Percentiles rank a stretch among this genome's conserved stretches.
These are phyloP conservation scores for Aureobasidium musti DNA, from an alignment of 2,329 filamentous ascomycete species.

Conservation along the genomic window DNA sequence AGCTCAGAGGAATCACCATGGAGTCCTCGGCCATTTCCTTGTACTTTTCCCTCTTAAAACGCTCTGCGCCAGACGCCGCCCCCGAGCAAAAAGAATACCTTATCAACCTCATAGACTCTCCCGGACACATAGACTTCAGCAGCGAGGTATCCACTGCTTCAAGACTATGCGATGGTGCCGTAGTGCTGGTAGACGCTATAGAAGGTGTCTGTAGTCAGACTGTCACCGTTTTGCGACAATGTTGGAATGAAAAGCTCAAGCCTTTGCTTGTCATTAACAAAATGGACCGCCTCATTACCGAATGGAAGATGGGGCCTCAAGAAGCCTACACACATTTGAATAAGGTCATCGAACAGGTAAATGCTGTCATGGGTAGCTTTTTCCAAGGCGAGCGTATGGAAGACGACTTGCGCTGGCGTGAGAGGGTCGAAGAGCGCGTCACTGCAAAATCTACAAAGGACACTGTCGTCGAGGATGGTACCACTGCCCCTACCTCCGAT, in stretches of 20 bases:
- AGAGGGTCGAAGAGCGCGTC: constrained; percentile 83
- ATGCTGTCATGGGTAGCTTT: constrained; percentile 95
- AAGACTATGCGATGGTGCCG: constrained; percentile 87
- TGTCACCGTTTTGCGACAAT: constrained; percentile 90
- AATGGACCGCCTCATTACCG: constrained; percentile 91
- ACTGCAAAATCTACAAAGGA: constrained; percentile 62
- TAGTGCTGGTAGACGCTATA: constrained; percentile 93
- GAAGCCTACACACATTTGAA: constrained; percentile 89
- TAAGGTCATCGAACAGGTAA: constrained; percentile 91
- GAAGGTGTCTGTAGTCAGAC: constrained; percentile 99
- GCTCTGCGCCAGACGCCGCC: constrained; percentile 58
- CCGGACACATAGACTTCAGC: constrained; percentile 97
- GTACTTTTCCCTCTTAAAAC: constrained; percentile 87
- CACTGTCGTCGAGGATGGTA: constrained; percentile 58
- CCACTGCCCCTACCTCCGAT: constrained; percentile 51
- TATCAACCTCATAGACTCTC: constrained; percentile 96
- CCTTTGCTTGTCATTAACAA: constrained; percentile 97
- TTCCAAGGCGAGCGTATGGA: constrained; percentile 99
- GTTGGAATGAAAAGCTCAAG: constrained; percentile 94
- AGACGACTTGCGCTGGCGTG: constrained; percentile 93
- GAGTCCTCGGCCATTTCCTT: constrained; percentile 97
- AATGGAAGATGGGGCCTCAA: constrained; percentile 86
- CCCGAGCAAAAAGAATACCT: constrained; percentile 80
- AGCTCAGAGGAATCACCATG: constrained; percentile 98
- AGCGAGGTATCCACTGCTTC: constrained; percentile 97